Evolutionary conservation across 2,329 filamentous ascomycete species (phyloP), one percentile per base, ranked within the genome.

Genomic region (Hymenoscyphus fraxineus): DNA sequence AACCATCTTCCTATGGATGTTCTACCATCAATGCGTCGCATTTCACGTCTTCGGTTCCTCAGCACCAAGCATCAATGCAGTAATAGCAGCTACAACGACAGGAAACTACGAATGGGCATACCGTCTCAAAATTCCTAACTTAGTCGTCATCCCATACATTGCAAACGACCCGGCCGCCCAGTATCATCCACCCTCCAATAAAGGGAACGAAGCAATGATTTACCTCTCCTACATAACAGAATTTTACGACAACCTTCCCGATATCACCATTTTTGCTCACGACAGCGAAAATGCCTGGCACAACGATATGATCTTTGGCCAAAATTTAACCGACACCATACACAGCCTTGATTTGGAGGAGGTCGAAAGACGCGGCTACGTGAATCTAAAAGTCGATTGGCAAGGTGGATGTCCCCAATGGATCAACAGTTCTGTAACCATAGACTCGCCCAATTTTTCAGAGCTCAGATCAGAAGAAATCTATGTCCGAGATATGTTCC

Each of bases 211-310:
- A 75, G 85, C 83, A 39, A 83, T 85, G 77, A 81, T 85, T 5
- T 88, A 88, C 71, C 78, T 87, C 41, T 83, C 80, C 59, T 88
- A 85, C 74, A 81, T 88, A 70, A 81, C 86, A 69, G 83, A 86
- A 72, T 80, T 83, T 73, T 88, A 88, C 75, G 80, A 88, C 66
- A 71, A 78, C 5, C 79, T 88, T 3, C 81, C 84, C 2, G 84
- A 86, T 63, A 78, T 87, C 66, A 39, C 6, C 35, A 81, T 88
- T 67, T 87, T 89, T 75, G 82, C 86, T 74, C 86, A 89, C 71
- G 80, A 83, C 22, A 83, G 88, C 67, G 82, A 85, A 60, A 65
- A 65, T 1, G 66, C 75, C 2, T 78, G 76, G 77, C 77, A 78
- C 64, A 68, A 73, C 32, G 77, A 78, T n/a, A 65, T 64, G 7